Percentiles rank a stretch among this genome's conserved stretches.
Conservation (phyloP, 345 rosid species). For the Brassica carinata region DNA sequence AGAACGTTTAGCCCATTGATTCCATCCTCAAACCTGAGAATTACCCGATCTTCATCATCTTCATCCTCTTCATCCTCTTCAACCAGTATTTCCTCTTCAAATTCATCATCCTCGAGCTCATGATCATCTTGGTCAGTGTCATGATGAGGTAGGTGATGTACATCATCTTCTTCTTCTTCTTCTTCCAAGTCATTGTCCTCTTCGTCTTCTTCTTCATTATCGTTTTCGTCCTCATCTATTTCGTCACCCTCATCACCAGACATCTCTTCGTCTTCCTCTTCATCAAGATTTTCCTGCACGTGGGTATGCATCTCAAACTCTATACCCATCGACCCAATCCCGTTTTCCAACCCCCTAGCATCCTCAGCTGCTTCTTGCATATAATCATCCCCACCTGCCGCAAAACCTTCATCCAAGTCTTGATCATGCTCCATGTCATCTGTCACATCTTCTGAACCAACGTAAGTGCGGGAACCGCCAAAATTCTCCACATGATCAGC, state of each 20-base stretch:
- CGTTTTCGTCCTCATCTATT: constrained; percentile 72
- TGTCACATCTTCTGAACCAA: constrained; percentile 78
- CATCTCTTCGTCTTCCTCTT: constrained; percentile 85
- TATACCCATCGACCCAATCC: constrained; percentile 65
- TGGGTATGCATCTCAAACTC: constrained; percentile 79
- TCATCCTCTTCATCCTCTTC: constrained; percentile 89
- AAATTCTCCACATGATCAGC: constrained; percentile 58
- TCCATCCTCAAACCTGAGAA: constrained; percentile 88
- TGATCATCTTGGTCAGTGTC: constrained; percentile 96
- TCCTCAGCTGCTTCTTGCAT: constrained; percentile 91
- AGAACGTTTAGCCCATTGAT: constrained; percentile 87
- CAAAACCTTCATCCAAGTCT: constrained; percentile 81
- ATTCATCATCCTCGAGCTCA: constrained; percentile 97
- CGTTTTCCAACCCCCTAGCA: constrained; percentile 71
- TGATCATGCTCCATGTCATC: constrained; percentile 97
- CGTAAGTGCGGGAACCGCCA: constrained; percentile 57
- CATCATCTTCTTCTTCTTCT: constrained; percentile 91
- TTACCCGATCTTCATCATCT: constrained; percentile 73
- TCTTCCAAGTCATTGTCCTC: constrained; percentile 81
- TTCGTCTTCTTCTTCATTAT: constrained; percentile 77
- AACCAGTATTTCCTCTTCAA: constrained; percentile 84
- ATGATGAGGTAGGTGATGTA: constrained; percentile 81
- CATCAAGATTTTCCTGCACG: constrained; percentile 79
- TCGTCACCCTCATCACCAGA: constrained; percentile 83
- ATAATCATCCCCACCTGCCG: constrained; percentile 74